Evolutionary conservation across 345 rosid species (phyloP).

Genomic region (Mallotus nudiflorus): DNA sequence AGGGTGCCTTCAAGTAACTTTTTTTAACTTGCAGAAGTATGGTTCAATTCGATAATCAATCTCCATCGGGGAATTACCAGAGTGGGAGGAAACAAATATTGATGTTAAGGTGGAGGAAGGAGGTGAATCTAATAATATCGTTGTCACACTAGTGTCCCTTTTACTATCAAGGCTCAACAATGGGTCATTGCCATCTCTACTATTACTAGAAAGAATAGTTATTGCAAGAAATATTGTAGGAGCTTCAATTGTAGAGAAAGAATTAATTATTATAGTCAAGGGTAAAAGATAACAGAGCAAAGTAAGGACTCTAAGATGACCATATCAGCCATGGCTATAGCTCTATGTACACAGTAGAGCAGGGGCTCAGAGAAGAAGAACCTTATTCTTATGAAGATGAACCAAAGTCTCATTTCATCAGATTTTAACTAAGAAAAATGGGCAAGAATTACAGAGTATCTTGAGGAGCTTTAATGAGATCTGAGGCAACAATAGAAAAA

Average conservation of each 20-base stretch:
- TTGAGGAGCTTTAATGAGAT: too few species aligned
- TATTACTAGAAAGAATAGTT: slow-evolving; percentile 52
- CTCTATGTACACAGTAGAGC: too few species aligned
- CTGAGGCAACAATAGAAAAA: too few species aligned
- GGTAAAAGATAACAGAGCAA: too few species aligned
- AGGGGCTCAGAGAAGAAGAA: too few species aligned
- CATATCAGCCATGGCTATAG: too few species aligned
- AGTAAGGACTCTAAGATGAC: too few species aligned
- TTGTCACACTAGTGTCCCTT: slow-evolving; percentile 73
- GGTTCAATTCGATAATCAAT: slow-evolving; percentile 91
- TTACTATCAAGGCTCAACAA: slow-evolving; percentile 84
- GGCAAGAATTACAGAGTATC: too few species aligned
- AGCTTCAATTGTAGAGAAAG: slow-evolving; percentile 92
- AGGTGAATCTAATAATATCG: slow-evolving; percentile 76
- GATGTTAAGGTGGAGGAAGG: slow-evolving; percentile 78
- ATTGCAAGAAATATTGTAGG: slow-evolving; percentile 77
- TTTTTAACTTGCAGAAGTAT: slow-evolving; percentile 89
- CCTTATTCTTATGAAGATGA: too few species aligned
- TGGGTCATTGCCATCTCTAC: slow-evolving; percentile 83
- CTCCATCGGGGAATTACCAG: slow-evolving; percentile 97
- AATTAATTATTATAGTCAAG: slow-evolving; percentile 80
- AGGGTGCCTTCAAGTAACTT: slow-evolving; percentile 94
- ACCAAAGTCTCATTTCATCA: too few species aligned
- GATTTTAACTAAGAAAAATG: too few species aligned
- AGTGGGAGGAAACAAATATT: slow-evolving; percentile 91